phyloP scores from a whole-genome alignment of 2,329 filamentous ascomycete genomes.

The Aspergillus viridinutans region DNA sequence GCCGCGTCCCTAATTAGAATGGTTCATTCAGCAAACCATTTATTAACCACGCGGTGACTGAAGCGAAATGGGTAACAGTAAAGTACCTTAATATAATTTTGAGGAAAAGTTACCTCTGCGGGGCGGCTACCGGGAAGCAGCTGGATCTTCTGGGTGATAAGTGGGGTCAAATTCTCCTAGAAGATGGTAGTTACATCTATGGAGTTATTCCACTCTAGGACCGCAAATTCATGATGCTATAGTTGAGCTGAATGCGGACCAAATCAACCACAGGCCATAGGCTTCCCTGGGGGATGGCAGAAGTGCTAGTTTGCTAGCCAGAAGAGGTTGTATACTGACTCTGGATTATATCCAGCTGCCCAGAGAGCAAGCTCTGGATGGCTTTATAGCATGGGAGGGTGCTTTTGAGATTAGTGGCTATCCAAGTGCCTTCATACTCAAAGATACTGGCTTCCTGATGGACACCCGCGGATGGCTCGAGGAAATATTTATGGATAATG shows the following conservation, averaged over 20 bases:
- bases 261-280: too few relatives aligned
- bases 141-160: too few relatives aligned
- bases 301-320: slow-evolving; percentile 24
- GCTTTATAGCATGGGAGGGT: slow-evolving; percentile 18
- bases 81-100: slow-evolving; percentile 23
- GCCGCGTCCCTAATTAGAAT: slow-evolving; percentile 23
- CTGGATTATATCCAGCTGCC: slow-evolving; percentile 22
- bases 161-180: too few relatives aligned
- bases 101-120: slow-evolving; percentile 13
- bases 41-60: slow-evolving; percentile 18
- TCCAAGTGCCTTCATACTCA: slow-evolving; percentile 27
- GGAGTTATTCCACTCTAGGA: too few relatives aligned
- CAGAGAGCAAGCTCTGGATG: slow-evolving; percentile 28
- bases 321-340: slow-evolving; percentile 26
- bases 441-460: too few relatives aligned
- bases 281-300: too few relatives aligned
- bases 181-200: too few relatives aligned
- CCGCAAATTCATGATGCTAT: too few relatives aligned
- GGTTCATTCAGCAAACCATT: slow-evolving; percentile 15
- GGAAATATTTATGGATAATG: slow-evolving; percentile 26
- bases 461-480: slow-evolving; percentile 14
- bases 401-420: slow-evolving; percentile 26
- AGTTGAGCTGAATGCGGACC: too few relatives aligned
- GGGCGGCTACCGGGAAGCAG: not conserved
- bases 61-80: slow-evolving; percentile 23